phyloP scores from a whole-genome alignment of 2,329 filamentous ascomycete genomes.

The Pseudogymnoascus sp. region DNA sequence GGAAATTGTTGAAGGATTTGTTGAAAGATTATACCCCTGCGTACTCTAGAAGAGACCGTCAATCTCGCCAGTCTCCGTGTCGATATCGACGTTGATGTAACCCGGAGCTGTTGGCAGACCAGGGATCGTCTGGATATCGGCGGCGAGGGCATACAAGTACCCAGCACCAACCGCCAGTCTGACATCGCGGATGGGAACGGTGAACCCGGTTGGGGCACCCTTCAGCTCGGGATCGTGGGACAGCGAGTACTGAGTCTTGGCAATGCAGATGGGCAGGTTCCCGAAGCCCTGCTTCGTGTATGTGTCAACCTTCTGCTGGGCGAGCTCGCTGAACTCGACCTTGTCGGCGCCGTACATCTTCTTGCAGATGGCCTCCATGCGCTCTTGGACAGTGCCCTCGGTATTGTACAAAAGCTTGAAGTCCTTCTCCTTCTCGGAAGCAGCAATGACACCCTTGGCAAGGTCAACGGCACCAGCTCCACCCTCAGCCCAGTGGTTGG shows the following conservation, averaged over 20 bases:
- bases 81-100: constrained; percentile 87
- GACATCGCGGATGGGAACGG: constrained; percentile 89
- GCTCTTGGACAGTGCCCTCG: constrained; percentile 73
- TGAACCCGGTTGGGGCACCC: constrained; percentile 91
- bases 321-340: constrained; percentile 89
- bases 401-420: constrained; percentile 83
- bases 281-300: constrained; percentile 90
- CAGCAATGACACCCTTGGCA: constrained; percentile 77
- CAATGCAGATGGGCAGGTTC: constrained; percentile 90
- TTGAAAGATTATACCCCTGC: neutral
- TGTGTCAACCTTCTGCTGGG: constrained; percentile 92
- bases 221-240: constrained; percentile 91
- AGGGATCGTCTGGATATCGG: constrained; percentile 97
- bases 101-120: constrained; percentile 91
- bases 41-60: constrained; percentile 73
- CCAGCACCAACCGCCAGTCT: constrained; percentile 90
- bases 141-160: constrained; percentile 87
- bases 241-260: constrained; percentile 97
- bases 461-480: constrained; percentile 85
- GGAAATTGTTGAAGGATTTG: constrained; percentile 8
- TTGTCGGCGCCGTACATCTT: constrained; percentile 89
- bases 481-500: constrained; percentile 96
- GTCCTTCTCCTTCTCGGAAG: constrained; percentile 75
- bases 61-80: constrained; percentile 76
- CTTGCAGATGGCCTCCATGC: constrained; percentile 84